These are phyloP conservation scores for Colletotrichum coccodes DNA, from an alignment of 2,329 filamentous ascomycete genomes.

Conservation along the genomic window DNA sequence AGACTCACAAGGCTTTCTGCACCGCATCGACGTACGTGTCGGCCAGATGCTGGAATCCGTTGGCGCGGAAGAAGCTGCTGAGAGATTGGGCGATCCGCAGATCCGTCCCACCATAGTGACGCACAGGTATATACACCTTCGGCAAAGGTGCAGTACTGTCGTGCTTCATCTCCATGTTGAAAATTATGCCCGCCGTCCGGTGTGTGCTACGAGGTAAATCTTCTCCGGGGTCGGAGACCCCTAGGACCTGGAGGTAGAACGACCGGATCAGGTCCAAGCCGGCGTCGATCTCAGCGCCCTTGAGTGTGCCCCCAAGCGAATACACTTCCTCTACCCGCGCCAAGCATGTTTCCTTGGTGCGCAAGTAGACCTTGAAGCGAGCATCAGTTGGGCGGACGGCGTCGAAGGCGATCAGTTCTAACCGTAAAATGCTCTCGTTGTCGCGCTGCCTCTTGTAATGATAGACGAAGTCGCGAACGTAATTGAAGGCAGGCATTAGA, in stretches of 20 bases:
- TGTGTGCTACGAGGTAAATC: constrained; percentile 37
- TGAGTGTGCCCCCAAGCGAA: constrained; percentile 36
- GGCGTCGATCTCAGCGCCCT: constrained; percentile 3
- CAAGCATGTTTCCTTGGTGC: constrained; percentile 42
- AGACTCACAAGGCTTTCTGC: constrained; percentile 24
- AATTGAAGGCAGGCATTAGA: constrained; percentile 34
- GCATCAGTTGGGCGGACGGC: constrained; percentile 39
- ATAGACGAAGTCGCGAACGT: constrained; percentile 13
- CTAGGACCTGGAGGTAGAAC: constrained; percentile 36
- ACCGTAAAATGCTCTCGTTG: constrained; percentile 10
- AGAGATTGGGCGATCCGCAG: constrained; percentile 23
- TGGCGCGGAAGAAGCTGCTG: constrained; percentile 20
- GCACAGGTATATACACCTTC: constrained; percentile 47
- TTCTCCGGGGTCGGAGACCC: constrained; percentile 25
- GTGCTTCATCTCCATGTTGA: constrained; percentile 43
- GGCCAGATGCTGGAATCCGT: constrained; percentile 1
- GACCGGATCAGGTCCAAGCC: constrained; percentile 33
- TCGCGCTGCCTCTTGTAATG: constrained; percentile 13
- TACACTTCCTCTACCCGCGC: constrained; percentile 39
- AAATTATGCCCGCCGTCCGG: constrained; percentile 46
- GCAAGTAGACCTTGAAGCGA: constrained; percentile 49
- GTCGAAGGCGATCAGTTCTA: constrained; percentile 46
- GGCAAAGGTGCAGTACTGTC: constrained; percentile 35
- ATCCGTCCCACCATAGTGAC: constrained; percentile 42
- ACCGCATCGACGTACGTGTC: constrained; percentile 23